Evolutionary conservation across 1,284 basidiomycete genomes (phyloP).

Genomic region (Somion occarium): DNA sequence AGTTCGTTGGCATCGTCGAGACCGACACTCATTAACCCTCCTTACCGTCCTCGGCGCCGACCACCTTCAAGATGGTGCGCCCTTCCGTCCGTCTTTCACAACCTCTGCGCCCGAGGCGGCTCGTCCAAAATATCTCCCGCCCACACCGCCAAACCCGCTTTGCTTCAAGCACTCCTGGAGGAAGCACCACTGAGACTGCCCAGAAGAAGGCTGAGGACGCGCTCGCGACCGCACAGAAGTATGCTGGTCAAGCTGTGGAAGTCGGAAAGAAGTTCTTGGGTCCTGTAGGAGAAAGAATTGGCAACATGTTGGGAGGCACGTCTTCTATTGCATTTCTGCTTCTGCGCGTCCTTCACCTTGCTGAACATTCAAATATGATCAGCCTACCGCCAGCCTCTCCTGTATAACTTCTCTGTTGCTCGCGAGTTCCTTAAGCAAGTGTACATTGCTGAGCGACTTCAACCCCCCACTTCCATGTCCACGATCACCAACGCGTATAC

Average conservation of each 20-base stretch:
- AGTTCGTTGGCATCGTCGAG: slow-evolving; percentile 16
- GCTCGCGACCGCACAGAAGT: slow-evolving; percentile 53
- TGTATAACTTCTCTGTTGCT: slow-evolving; percentile 83
- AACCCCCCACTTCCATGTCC: slow-evolving; percentile 70
- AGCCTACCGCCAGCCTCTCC: slow-evolving; percentile 82
- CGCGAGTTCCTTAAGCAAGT: slow-evolving; percentile 87
- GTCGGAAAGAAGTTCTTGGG: slow-evolving; percentile 51
- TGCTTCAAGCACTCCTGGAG: slow-evolving; percentile 22
- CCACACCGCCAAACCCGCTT: slow-evolving; percentile 22
- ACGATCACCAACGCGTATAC: slow-evolving; percentile 69
- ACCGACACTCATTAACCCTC: slow-evolving; percentile 17
- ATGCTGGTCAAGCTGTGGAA: slow-evolving; percentile 48
- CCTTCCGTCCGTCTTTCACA: slow-evolving; percentile 25
- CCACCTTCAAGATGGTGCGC: slow-evolving; percentile 24
- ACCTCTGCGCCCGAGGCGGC: slow-evolving; percentile 23
- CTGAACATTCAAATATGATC: slow-evolving; percentile 2
- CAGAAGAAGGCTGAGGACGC: slow-evolving; percentile 71
- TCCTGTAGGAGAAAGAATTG: slow-evolving; percentile 56
- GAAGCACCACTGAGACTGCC: slow-evolving; percentile 28
- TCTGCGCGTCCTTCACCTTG: not conserved
- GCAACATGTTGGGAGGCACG: slow-evolving; percentile 63
- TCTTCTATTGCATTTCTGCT: slow-evolving; percentile 16
- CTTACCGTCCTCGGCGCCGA: slow-evolving; percentile 14
- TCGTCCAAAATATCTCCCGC: slow-evolving; percentile 15
- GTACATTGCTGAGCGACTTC: slow-evolving; percentile 84